These are phyloP conservation scores for Hemisphaericaspora lyxosophila DNA, from an alignment of 1,139 yeast species.

Conservation along the genomic window DNA sequence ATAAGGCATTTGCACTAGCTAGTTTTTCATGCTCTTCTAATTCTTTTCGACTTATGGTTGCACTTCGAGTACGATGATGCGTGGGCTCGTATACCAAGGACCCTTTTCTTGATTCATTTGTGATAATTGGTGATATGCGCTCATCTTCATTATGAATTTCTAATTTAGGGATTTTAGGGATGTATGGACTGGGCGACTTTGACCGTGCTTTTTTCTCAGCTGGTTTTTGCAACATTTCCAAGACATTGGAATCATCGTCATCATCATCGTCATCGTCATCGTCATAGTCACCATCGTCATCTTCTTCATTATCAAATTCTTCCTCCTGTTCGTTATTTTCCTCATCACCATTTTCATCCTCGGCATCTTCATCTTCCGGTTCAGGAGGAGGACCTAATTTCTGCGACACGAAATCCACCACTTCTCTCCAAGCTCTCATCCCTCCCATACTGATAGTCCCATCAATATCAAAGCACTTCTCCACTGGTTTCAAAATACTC, in stretches of 20 bases:
- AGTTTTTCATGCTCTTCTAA: conserved; percentile 19
- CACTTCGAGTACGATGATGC: conserved; percentile 9
- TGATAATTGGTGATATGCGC: conserved; percentile 10
- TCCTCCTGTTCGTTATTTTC: conserved; percentile 16
- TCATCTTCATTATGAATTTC: conserved; percentile 10
- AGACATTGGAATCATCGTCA: conserved; percentile 7
- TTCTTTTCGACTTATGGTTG: conserved; percentile 15
- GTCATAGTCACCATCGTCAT: conserved; percentile 15
- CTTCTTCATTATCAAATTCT: conserved; percentile 14
- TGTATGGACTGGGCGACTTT: conserved; percentile 1
- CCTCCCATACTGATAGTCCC: conserved; percentile 36
- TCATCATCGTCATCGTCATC: conserved; percentile 16
- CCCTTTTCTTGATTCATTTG: conserved; percentile 6
- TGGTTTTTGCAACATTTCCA: neutral
- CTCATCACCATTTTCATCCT: conserved; percentile 15
- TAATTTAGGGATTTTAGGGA: conserved; percentile 4
- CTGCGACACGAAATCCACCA: conserved; percentile 28
- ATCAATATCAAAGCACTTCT: conserved; percentile 30
- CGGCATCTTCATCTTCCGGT: conserved; percentile 23
- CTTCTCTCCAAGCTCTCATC: conserved; percentile 33
- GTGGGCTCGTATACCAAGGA: neutral
- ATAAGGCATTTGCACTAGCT: conserved; percentile 21
- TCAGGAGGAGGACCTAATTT: conserved; percentile 26
- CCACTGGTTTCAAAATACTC: conserved; percentile 30
- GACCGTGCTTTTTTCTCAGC: neutral